Conservation (phyloP, 2,329 filamentous ascomycete species). For the Huntiella abstrusa region DNA sequence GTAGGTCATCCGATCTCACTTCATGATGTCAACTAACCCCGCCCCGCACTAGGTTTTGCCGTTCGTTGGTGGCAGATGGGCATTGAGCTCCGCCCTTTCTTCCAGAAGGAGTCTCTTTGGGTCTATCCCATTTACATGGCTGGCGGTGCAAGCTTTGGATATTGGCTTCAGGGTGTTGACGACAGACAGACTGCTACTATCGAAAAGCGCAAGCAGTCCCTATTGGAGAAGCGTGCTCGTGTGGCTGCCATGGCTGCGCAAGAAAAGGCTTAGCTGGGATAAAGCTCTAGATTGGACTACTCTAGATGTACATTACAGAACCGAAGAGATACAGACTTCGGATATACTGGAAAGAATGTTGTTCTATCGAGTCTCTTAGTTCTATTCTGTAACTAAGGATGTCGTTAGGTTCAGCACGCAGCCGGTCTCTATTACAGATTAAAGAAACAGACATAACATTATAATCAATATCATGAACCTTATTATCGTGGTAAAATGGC, state of each 20-base stretch:
- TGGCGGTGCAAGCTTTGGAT: constrained; percentile 80
- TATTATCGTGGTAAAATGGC: no score
- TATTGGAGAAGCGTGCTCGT: constrained; percentile 79
- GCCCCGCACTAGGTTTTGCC: constrained; percentile 50
- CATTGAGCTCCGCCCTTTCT: constrained; percentile 93
- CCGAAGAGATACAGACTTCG: constrained; percentile 2
- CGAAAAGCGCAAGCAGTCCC: constrained; percentile 54
- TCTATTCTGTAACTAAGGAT: neutral
- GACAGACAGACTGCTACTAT: constrained; percentile 61
- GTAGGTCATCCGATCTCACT: constrained; percentile 32
- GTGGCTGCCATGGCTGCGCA: constrained; percentile 25
- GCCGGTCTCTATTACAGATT: no score
- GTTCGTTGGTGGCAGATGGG: constrained; percentile 92
- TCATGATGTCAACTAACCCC: neutral
- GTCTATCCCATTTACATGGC: constrained; percentile 79
- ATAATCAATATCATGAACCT: no score
- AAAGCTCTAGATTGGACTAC: neutral
- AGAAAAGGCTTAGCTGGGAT: constrained; percentile 12
- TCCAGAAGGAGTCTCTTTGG: constrained; percentile 70
- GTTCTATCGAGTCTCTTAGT: neutral
- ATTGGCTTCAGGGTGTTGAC: constrained; percentile 89
- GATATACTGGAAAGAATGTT: neutral
- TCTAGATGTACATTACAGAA: neutral
- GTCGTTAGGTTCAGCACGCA: neutral
- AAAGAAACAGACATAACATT: no score